Base-by-base conservation (phyloP, 441 rosid species). In the Populus trichocarpa region DNA sequence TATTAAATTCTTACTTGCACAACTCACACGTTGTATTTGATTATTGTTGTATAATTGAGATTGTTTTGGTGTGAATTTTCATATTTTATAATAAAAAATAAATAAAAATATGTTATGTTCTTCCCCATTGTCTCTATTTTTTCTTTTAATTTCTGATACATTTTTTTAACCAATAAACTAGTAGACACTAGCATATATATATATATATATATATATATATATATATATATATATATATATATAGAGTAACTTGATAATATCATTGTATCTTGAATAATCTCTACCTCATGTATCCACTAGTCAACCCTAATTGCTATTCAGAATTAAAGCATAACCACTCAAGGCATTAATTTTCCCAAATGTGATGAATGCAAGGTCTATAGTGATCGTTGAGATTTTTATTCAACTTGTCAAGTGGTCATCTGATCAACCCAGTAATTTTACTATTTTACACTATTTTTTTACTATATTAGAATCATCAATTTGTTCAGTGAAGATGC, bases 291-390 rank as follows among this genome's bases (percentile, higher is more conserved):
- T 68, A 63, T 66, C 76, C 59, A 64, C 18, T 79, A 69, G 77
- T 77, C 80, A 77, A 73, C 76, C 59, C 20, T 16, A 72, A 69
- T 69, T 75, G 46, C 20, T 79, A 66, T 79, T 79, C 82, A 81
- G 42, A 80, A 76, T 74, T 74, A 30, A 70, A 72, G 22, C 68
- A n/a, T 50, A 80, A 8, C 11, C 38, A 20, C 59, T 78, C 18
- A 5, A 23, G 32, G 1, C 16, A 3, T 75, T 11, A 32, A 28
- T 11, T 40, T 35, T 78, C 26, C 75, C 46, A 63, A 40, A 70
- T 70, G n/a, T 71, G 36, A 33, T 33, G 79, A 75, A 59, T 59
- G 64, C 77, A 68, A 36, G 50, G 70, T 71, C 82, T 25, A 30
- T 75, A 38, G 2, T 40, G 73, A 79, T 76, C 36, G 30, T 64